Percentiles rank a stretch among this genome's conserved stretches.
Conservation (phyloP, 2,329 filamentous ascomycete genomes). For the Davidsoniella australis region DNA sequence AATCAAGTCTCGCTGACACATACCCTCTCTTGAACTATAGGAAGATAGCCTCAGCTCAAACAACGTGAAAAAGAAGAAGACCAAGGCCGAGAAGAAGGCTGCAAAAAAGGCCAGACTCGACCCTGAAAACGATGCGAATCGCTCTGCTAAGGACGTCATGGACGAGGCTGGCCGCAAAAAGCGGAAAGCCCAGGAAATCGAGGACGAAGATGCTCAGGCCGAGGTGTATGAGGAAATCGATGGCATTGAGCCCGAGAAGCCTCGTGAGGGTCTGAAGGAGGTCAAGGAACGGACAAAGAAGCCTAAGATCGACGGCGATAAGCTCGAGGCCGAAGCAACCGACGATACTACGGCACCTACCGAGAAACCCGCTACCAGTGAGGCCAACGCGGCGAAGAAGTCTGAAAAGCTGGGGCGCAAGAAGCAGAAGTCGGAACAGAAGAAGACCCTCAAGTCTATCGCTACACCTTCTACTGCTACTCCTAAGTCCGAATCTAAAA, state of each 20-base stretch:
- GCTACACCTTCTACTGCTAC: constrained; percentile 4
- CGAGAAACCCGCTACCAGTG: constrained; percentile 21
- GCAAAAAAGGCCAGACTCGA: constrained; percentile 81
- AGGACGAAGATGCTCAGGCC: constrained; percentile 22
- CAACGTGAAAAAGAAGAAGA: constrained; percentile 65
- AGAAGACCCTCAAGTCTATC: constrained; percentile 13
- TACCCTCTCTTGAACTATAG: constrained; percentile 26
- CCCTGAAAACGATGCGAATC: constrained; percentile 65
- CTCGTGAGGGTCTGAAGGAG: constrained; percentile 44
- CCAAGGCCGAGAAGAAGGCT: constrained; percentile 68
- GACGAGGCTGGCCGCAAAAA: constrained; percentile 65
- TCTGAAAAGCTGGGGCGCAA: constrained; percentile 31
- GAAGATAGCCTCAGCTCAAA: constrained; percentile 51
- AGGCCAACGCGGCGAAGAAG: constrained; percentile 34
- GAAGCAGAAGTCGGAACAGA: constrained; percentile 23
- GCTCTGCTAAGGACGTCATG: constrained; percentile 79
- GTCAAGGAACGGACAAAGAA: constrained; percentile 38
- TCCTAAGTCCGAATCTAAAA: constrained; percentile 15
- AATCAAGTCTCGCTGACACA: neutral
- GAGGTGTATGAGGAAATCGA: constrained; percentile 31
- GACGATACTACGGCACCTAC: constrained; percentile 18
- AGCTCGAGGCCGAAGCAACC: constrained; percentile 22
- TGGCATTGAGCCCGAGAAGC: constrained; percentile 41
- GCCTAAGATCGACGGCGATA: constrained; percentile 13
- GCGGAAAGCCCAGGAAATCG: constrained; percentile 49